A percentile compares a stretch with the other conserved stretches of the same genome.
Conservation (phyloP, 1,284 basidiomycete genomes). For the Boletus chippewaensis region DNA sequence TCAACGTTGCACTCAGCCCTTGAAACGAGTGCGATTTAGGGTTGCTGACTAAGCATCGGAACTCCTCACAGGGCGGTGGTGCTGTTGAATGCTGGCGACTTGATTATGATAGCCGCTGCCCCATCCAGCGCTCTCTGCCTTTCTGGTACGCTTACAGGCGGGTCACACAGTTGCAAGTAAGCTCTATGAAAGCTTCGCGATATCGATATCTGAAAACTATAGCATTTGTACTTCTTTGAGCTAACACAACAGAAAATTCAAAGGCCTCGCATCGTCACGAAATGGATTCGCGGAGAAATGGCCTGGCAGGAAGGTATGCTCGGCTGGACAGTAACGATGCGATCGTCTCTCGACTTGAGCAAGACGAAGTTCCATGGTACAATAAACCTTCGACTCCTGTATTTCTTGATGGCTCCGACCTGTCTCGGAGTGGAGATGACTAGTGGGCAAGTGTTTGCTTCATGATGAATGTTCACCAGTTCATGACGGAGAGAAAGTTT, state of each 20-base stretch:
- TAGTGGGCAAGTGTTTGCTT: constrained; percentile 38
- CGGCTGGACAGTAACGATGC: constrained; percentile 25
- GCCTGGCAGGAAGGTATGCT: not conserved
- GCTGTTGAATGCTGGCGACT: too few species aligned
- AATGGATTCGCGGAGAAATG: not conserved
- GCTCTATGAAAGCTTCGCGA: too few species aligned
- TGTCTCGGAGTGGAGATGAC: constrained; percentile 59
- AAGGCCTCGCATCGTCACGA: not conserved
- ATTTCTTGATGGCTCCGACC: constrained; percentile 49
- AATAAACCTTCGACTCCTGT: constrained; percentile 30
- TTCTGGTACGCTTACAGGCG: too few species aligned
- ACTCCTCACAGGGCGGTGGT: too few species aligned
- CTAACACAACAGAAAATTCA: too few species aligned
- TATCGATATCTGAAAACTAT: too few species aligned
- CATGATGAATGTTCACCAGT: too few species aligned
- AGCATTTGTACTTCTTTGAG: too few species aligned
- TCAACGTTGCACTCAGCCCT: not conserved
- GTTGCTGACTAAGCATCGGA: constrained; percentile 17
- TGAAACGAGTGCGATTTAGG: not conserved
- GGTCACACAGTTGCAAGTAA: too few species aligned
- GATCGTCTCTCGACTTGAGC: constrained; percentile 39
- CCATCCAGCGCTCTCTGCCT: too few species aligned
- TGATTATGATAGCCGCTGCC: too few species aligned
- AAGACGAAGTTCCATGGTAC: constrained; percentile 51
- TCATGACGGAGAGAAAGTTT: not conserved